Base-by-base conservation (phyloP, 2,329 filamentous ascomycete genomes). In the Rutstroemia sp. region DNA sequence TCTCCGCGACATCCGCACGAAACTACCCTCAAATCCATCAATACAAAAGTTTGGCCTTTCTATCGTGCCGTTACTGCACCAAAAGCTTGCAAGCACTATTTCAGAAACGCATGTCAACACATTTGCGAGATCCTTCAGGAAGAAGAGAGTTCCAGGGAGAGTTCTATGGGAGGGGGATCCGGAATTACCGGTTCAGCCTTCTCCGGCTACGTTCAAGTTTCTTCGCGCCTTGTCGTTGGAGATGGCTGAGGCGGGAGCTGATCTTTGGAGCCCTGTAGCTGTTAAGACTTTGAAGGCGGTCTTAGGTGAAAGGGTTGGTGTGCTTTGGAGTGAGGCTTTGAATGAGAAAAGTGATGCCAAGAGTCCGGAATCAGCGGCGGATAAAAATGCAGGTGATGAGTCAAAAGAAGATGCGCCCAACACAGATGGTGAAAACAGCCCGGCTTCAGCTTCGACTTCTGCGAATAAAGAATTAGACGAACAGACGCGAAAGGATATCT, bases 161-260 rank as follows among this genome's bases (percentile, higher is more conserved):
- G 77, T 81, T 0, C 75, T 96, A 0, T 96, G 92, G 92, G 90
- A 95, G 68, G 88, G 88, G 0, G 76, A 81, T 39, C 88, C 88
- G 0, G 76, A 82, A 25, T 70, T 96, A 44, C 92, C 92, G 0
- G 78, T 83, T 5, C 89, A 94, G 65, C 90, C 90, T 1, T 92
- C 90, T 0, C 85, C 89, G 0, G 77, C 79, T 19, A 75, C 83
- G 0, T 95, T 95, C 67, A 81, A 79, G 58, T 85, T 95, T 54
- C 67, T 96, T 49, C 81, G 83, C 23, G 77, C 77, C 46, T 67
- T 95, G 27, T 80, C 82, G 4, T 73, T 74, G 48, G 75, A 78
- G 5, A 95, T 96, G 90, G 79, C 79, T 3, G 74, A 78, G 12
- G 75, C 80, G 3, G 92, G 92, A 0, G 75, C 81, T 47, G 92